phyloP scores from a whole-genome alignment of 2,329 filamentous ascomycete species.

The Xylariaceae sp. region DNA sequence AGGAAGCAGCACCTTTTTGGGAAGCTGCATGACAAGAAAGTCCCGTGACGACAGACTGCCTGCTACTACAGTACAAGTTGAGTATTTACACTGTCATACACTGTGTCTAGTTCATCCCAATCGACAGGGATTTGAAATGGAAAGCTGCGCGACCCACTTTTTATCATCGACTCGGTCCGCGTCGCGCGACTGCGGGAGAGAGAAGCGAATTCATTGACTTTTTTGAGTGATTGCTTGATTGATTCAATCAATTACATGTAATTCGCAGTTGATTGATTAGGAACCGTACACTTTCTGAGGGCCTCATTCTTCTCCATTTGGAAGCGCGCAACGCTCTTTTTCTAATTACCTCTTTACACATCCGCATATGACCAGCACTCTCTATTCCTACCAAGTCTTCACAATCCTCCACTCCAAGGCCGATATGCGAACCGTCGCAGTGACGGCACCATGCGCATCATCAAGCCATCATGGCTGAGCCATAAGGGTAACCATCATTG shows the following conservation, averaged over 20 bases:
- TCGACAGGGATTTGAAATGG: not conserved
- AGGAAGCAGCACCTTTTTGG: conserved; percentile 4
- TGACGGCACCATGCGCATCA: conserved; percentile 66
- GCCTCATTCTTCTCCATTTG: not conserved
- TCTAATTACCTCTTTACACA: not conserved
- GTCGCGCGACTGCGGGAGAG: conserved; percentile 27
- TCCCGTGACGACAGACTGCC: too few relatives aligned
- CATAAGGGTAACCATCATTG: conserved; percentile 68
- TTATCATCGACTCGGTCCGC: conserved; percentile 24
- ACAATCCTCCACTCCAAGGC: conserved; percentile 15
- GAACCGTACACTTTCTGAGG: conserved; percentile 5
- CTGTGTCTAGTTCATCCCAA: too few relatives aligned
- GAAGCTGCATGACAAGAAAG: too few relatives aligned
- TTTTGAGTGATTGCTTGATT: too few relatives aligned
- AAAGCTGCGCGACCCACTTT: conserved; percentile 12
- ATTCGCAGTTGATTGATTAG: conserved; percentile 9
- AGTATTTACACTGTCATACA: too few relatives aligned
- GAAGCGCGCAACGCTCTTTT: not conserved
- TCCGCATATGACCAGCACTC: not conserved
- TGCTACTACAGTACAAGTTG: too few relatives aligned
- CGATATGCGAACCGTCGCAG: conserved; percentile 31
- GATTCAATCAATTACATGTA: too few relatives aligned
- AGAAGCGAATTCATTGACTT: conserved; percentile 5
- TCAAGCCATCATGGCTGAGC: conserved; percentile 93
- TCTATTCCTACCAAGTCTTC: too few relatives aligned